Conservation (phyloP, 768 basidiomycete genomes). For the Xanthoconium purpureum region DNA sequence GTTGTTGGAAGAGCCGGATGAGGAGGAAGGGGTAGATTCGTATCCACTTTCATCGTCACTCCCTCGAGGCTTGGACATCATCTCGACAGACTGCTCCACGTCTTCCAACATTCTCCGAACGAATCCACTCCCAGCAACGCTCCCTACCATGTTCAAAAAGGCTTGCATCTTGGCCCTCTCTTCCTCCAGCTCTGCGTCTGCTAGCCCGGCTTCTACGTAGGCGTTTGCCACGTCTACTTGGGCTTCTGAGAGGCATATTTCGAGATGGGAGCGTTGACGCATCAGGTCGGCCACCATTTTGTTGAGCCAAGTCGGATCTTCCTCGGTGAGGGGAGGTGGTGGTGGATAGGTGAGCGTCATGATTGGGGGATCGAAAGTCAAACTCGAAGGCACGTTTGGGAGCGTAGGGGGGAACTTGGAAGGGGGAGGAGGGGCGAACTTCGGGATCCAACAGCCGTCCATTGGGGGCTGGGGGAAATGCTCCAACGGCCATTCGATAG, state of each 20-base stretch:
- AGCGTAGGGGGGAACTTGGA: conserved; percentile 14
- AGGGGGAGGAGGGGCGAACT: conserved; percentile 15
- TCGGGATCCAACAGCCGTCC: conserved; percentile 28
- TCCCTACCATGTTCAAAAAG: conserved; percentile 22
- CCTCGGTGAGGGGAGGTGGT: conserved; percentile 18
- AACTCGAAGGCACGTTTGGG: conserved; percentile 2
- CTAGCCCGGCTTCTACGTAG: conserved; percentile 26
- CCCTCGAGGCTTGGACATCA: conserved; percentile 9
- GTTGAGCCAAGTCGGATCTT: conserved; percentile 29
- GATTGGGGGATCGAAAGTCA: conserved; percentile 25
- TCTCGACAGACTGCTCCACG: conserved; percentile 12
- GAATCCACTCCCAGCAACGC: conserved; percentile 28
- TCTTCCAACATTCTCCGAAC: conserved; percentile 26
- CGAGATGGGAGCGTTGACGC: conserved; percentile 26
- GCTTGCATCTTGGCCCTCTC: conserved; percentile 24
- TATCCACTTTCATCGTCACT: neutral
- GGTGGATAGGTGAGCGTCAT: conserved; percentile 30
- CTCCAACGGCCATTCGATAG: conserved; percentile 27
- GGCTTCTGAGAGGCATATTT: conserved; percentile 12
- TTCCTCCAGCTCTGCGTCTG: conserved; percentile 24
- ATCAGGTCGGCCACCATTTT: conserved; percentile 26
- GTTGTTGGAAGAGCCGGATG: neutral
- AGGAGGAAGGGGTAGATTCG: neutral
- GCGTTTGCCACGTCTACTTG: conserved; percentile 21
- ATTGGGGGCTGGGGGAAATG: conserved; percentile 26